phyloP scores from a whole-genome alignment of 2,329 filamentous ascomycete genomes.

The Nothophaeocryptopus gaeumannii region DNA sequence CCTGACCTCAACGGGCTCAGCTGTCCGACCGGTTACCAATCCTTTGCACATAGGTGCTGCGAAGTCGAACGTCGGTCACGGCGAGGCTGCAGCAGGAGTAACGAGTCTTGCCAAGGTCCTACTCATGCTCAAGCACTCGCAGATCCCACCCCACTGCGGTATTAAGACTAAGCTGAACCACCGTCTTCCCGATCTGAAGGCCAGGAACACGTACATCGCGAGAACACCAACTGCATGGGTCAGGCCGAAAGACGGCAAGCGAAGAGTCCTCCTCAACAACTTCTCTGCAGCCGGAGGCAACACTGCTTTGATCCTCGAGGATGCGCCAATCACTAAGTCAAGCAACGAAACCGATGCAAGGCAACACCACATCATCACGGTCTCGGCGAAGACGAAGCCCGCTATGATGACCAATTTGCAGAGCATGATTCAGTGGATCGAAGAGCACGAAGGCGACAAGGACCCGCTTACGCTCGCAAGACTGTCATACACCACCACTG shows the following conservation, averaged over 20 bases:
- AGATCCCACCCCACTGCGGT: conserved; percentile 64
- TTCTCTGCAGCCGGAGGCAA: conserved; percentile 71
- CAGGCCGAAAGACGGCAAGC: conserved; percentile 26
- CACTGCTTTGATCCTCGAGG: conserved; percentile 64
- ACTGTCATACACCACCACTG: conserved; percentile 29
- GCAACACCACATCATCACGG: conserved; percentile 54
- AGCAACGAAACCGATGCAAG: conserved; percentile 40
- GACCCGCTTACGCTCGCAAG: conserved; percentile 1
- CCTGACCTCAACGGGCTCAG: conserved; percentile 46
- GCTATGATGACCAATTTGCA: conserved; percentile 53
- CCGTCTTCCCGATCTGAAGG: conserved; percentile 57
- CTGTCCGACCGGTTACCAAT: conserved; percentile 44
- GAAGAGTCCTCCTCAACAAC: conserved; percentile 59
- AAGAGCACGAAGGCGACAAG: background rate
- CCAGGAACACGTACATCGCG: conserved; percentile 57
- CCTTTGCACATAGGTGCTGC: conserved; percentile 50
- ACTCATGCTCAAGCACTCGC: conserved; percentile 61
- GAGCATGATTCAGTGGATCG: conserved; percentile 8
- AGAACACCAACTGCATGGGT: conserved; percentile 47
- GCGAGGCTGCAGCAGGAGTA: conserved; percentile 54
- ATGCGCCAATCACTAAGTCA: conserved; percentile 47
- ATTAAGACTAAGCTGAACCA: conserved; percentile 65
- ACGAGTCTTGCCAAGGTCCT: conserved; percentile 63
- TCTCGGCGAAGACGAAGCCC: conserved; percentile 54
- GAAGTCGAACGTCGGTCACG: conserved; percentile 56